These are phyloP conservation scores for Colletotrichum acutatum DNA, from an alignment of 2,329 filamentous ascomycete genomes.

Conservation along the genomic window DNA sequence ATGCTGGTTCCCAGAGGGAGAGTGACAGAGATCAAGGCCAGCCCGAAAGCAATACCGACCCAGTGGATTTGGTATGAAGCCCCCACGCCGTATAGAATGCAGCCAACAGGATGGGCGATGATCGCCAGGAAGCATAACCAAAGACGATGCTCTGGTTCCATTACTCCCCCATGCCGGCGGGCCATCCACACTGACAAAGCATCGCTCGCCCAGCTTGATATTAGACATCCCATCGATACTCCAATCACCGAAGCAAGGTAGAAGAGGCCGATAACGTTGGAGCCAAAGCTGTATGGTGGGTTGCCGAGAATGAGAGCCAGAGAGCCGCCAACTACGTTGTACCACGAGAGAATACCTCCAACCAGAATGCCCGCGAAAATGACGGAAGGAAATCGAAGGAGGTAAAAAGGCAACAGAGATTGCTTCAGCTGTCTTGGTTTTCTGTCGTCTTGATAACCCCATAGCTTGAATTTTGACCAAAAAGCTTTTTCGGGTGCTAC, in stretches of 20 bases:
- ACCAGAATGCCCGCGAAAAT: not conserved
- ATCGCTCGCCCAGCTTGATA: conserved; percentile 36
- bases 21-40: not conserved
- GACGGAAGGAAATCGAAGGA: not conserved
- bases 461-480: not conserved
- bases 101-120: not conserved
- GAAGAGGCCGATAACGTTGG: not conserved
- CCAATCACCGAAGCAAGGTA: not conserved
- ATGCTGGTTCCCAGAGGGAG: not conserved
- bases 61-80: not conserved
- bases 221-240: not conserved
- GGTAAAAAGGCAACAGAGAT: not conserved
- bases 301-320: not conserved
- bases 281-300: not conserved
- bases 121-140: conserved; percentile 35
- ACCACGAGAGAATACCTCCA: not conserved
- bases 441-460: not conserved
- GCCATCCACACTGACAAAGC: conserved; percentile 36
- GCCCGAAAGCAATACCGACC: not conserved
- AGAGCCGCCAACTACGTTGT: not conserved
- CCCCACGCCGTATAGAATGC: not conserved
- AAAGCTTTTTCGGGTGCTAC: not conserved
- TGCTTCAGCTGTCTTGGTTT: not conserved
- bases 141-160: conserved; percentile 42
- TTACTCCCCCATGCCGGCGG: conserved; percentile 38